Percentiles rank a stretch among this genome's conserved stretches.
Evolutionary conservation across 2,329 filamentous ascomycete genomes (phyloP).

Genomic region (Fragosphaeria purpurea): DNA sequence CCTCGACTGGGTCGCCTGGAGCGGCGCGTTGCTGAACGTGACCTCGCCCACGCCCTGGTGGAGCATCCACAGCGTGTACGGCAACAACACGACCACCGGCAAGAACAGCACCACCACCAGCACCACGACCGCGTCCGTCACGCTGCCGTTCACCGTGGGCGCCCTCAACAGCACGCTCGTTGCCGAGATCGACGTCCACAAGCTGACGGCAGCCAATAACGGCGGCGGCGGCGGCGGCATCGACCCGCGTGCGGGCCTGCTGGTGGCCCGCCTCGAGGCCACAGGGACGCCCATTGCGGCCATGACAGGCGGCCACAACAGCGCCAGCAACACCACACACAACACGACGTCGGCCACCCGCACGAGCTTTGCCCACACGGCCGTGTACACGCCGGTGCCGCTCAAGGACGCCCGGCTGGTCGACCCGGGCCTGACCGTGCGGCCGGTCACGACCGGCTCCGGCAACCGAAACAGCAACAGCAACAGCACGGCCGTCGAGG

Average conservation of each 20-base stretch:
- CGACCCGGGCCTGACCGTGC: slow-evolving; percentile 34
- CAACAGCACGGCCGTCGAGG: slow-evolving; percentile 15
- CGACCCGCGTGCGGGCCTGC: slow-evolving; percentile 17
- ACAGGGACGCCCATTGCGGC: slow-evolving; percentile 35
- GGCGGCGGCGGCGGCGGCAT: not conserved
- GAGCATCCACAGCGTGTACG: not conserved
- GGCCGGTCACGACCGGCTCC: slow-evolving; percentile 10
- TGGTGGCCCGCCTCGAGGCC: slow-evolving; percentile 30
- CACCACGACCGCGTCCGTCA: slow-evolving; percentile 4
- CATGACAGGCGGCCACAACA: not conserved
- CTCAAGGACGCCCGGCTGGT: slow-evolving; percentile 34
- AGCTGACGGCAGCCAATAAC: not conserved
- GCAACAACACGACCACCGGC: not conserved
- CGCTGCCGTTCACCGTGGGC: slow-evolving; percentile 32
- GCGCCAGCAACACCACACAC: slow-evolving; percentile 4
- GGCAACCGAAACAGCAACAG: too few relatives aligned
- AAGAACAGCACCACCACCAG: not conserved
- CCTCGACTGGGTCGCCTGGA: slow-evolving; percentile 41
- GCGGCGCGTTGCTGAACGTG: slow-evolving; percentile 29
- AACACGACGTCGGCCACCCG: slow-evolving; percentile 19
- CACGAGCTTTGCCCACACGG: slow-evolving; percentile 35
- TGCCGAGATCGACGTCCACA: slow-evolving; percentile 8
- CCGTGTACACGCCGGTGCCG: slow-evolving; percentile 37
- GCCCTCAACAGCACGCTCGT: slow-evolving; percentile 39
- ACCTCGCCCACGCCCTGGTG: not conserved